phyloP scores from a whole-genome alignment of 2,329 filamentous ascomycete species.

The Aspergillus oerlinghausenensis region DNA sequence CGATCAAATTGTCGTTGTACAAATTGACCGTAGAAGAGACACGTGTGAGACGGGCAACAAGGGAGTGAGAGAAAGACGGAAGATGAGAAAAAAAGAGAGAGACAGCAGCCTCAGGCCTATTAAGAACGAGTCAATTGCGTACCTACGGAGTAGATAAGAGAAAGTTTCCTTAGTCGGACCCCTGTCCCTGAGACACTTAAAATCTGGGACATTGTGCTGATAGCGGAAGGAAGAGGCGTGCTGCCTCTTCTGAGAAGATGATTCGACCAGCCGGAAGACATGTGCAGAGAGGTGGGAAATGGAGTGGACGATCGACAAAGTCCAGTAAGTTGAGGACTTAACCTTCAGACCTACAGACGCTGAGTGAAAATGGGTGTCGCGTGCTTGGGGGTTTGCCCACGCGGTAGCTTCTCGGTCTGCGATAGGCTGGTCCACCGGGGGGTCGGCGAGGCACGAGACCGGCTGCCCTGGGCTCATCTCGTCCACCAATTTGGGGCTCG shows the following conservation, averaged over 20 bases:
- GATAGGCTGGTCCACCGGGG: constrained; percentile 22
- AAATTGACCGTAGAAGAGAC: not conserved
- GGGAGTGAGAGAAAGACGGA: not conserved
- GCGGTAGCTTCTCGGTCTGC: constrained; percentile 17
- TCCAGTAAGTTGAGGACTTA: constrained; percentile 4
- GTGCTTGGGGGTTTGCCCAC: constrained; percentile 31
- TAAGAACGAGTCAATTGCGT: not conserved
- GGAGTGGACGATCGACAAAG: constrained; percentile 10
- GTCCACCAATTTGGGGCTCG: constrained; percentile 20
- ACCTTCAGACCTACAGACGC: not conserved
- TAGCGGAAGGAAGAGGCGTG: constrained; percentile 7
- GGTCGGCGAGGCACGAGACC: constrained; percentile 24
- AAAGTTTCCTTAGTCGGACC: not conserved
- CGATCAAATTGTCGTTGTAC: constrained; percentile 7
- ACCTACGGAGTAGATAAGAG: constrained; percentile 2
- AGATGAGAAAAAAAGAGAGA: not conserved
- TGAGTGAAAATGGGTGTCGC: constrained; percentile 26
- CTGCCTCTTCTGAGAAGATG: not conserved
- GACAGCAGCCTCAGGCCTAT: not conserved
- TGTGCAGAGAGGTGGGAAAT: constrained; percentile 3
- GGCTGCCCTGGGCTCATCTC: constrained; percentile 14
- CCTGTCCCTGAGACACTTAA: not conserved
- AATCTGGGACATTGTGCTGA: not conserved
- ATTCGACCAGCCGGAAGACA: not conserved
- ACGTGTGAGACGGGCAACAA: not conserved